Evolutionary conservation across 75 land plant genomes (phyloP), one percentile per base, ranked within the genome.

Genomic region (Gnetum montanum): DNA sequence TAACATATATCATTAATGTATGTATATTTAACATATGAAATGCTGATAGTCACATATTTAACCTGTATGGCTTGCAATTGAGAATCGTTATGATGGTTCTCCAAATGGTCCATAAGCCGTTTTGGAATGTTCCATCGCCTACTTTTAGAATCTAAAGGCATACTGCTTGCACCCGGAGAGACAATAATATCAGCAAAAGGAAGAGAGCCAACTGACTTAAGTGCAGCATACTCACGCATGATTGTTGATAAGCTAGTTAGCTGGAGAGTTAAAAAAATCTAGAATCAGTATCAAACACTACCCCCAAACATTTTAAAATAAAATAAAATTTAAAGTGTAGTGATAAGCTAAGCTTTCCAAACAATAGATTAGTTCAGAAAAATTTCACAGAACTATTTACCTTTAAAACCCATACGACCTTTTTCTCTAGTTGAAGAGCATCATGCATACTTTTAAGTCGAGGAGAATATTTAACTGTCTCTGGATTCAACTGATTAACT

Each of bases 241-340:
- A 91, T 84, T 40, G 97, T 91, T 70, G 97, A 91, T 50, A 91
- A 69, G 64, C 92, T 88, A 66, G 85, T 80, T 50, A 91, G 58
- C 96, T 90, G 82, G 47, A 45, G 47, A 6, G 24, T 22, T 12
- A 45, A 45, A 45, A 45, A 20, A 45, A 45, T 45, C 47, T 45
- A 20, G 23, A 22, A 20, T 45, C 23, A 13, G n/a, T n/a, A n/a
- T n/a, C n/a, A n/a, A n/a, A n/a, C n/a, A n/a, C n/a, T n/a, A n/a
- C n/a, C n/a, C n/a, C n/a, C n/a, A n/a, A n/a, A n/a, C n/a, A n/a
- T n/a, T n/a, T n/a, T n/a, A n/a, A n/a, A n/a, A n/a, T n/a, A n/a
- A n/a, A n/a, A n/a, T n/a, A n/a, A n/a, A n/a, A n/a, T n/a, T n/a
- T n/a, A n/a, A n/a, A n/a, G n/a, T n/a, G n/a, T n/a, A n/a, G n/a